phyloP scores from a whole-genome alignment of 352 stramenopile genomes.

The Peronosclerospora sorghi region DNA sequence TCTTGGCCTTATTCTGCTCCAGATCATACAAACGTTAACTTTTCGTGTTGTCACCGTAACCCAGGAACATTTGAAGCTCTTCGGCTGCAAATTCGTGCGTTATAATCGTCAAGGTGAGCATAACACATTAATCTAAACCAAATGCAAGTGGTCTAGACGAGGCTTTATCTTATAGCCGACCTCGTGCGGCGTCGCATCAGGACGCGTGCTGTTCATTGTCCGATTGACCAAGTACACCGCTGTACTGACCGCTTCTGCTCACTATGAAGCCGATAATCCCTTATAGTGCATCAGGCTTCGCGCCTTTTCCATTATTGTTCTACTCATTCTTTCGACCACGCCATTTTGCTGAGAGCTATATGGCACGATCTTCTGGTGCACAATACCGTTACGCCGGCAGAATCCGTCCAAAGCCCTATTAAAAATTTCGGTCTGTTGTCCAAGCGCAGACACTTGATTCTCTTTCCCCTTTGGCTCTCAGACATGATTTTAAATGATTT shows the following conservation, averaged over 20 bases:
- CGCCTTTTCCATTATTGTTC: neutral
- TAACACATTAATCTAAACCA: neutral
- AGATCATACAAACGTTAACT: neutral
- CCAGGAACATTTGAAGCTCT: neutral
- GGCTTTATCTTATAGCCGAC: neutral
- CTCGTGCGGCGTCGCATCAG: too few relatives aligned
- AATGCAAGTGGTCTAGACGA: neutral
- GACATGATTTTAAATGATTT: neutral
- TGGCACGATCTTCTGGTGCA: too few relatives aligned
- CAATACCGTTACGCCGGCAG: too few relatives aligned
- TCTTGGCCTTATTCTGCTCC: neutral
- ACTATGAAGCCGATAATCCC: neutral
- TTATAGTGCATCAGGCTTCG: too few relatives aligned
- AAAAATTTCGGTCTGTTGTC: constrained; percentile 19
- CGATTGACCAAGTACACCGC: too few relatives aligned
- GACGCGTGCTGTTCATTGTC: neutral
- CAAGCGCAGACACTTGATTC: constrained; percentile 15
- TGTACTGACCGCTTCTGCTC: neutral
- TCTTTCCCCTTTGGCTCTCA: constrained; percentile 6
- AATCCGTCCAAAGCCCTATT: too few relatives aligned
- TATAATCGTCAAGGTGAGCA: neutral
- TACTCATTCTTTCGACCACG: too few relatives aligned
- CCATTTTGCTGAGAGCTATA: neutral
- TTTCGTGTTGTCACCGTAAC: neutral
- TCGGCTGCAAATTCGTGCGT: neutral